Conservation (phyloP, 2,329 filamentous ascomycete genomes). For the Talaromyces sp. region DNA sequence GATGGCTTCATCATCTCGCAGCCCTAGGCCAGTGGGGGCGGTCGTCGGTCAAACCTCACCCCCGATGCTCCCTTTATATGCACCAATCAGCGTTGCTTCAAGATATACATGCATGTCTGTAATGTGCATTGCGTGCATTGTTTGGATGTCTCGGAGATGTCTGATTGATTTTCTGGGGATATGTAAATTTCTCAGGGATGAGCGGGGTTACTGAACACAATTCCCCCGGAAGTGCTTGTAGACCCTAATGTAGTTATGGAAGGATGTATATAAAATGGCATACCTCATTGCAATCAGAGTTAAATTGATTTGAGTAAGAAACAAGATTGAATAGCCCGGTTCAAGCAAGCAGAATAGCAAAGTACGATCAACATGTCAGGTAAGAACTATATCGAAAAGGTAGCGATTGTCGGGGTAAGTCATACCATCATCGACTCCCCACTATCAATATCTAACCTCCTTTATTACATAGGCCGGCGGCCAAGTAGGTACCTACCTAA, state of each 20-base stretch:
- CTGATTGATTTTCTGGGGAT: neutral
- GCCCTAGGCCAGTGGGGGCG: neutral
- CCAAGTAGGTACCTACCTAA: slow-evolving; percentile 30
- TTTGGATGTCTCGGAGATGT: neutral
- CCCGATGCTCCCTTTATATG: slow-evolving; percentile 11
- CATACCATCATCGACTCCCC: neutral
- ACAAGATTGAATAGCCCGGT: too few species aligned
- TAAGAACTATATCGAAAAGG: slow-evolving; percentile 34
- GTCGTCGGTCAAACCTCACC: neutral
- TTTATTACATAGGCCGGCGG: slow-evolving; percentile 32
- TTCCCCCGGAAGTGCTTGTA: neutral
- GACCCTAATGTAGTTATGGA: neutral
- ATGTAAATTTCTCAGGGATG: neutral
- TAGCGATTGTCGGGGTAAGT: slow-evolving; percentile 41
- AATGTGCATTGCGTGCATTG: neutral
- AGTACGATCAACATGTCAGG: neutral
- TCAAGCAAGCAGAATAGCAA: too few species aligned
- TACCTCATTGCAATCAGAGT: too few species aligned
- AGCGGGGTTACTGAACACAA: neutral
- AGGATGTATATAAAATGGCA: neutral
- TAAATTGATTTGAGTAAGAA: too few species aligned
- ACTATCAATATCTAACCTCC: neutral
- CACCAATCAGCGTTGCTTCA: neutral
- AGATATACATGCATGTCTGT: neutral
- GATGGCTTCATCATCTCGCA: neutral